Base-by-base conservation (phyloP, 73 alveolate genomes). In the Blepharisma stoltei region DNA sequence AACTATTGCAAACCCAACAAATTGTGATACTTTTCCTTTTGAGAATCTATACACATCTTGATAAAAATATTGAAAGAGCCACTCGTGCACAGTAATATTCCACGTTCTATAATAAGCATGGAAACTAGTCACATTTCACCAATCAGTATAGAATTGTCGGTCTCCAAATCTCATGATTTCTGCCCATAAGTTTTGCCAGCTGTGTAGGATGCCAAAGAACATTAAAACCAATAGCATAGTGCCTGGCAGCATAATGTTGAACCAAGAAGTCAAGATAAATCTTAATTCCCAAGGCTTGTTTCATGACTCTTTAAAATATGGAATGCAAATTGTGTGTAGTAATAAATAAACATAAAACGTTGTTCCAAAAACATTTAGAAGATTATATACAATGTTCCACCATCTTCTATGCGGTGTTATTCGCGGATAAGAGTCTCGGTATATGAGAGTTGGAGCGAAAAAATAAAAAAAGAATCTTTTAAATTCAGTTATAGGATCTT, bases 31-130 rank as follows among this genome's bases (percentile, higher is more conserved):
- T 73, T 70, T 90, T 0, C 98, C 98, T 65, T 78, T 55, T 8
- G 91, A 55, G 65, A 92, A 78, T 60, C 96, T 87, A 6, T 83
- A 85, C 41, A 82, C 71, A 81, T 92, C 98, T 54, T 85, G 69
- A 75, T 87, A 92, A 47, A 91, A 82, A 68, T 92, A 92, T 81
- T 92, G 92, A 70, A 79, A 90, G 5, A 92, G 90, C 86, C 86
- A 92, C 77, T 92, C 98, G 70, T 92, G 98, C 55, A 92, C 98
- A 20, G 90, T 89, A 50, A 92, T 89, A 76, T 92, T 92, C 97
- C 98, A 92, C 78, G 86, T 92, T 27, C 98, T 54, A 78, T 92
- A 92, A 70, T 92, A 92, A 21, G 85, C 90, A 43, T 91, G 97
- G 69, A 89, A 92, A 67, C 87, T 89, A 11, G 90, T 76, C 6